Percentiles rank a stretch among this genome's conserved stretches.
Conservation (phyloP, 352 stramenopile species). For the Globisporangium takayamanum region DNA sequence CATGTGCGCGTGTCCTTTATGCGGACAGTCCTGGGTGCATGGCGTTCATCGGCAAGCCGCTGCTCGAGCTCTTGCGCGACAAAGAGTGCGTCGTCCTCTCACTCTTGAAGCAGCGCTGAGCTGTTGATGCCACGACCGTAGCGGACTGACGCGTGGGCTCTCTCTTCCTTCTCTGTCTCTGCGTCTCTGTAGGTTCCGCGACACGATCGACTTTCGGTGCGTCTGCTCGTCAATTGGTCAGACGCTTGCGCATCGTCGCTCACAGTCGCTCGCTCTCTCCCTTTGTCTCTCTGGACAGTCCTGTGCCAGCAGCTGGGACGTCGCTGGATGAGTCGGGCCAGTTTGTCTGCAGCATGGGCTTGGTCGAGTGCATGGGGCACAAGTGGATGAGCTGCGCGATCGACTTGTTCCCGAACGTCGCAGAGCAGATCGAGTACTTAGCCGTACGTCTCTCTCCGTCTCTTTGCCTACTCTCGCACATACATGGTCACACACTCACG, state of each 20-base stretch:
- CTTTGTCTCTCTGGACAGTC: conserved; percentile 13
- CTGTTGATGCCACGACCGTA: neutral
- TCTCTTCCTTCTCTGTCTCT: conserved; percentile 1
- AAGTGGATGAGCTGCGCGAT: conserved; percentile 76
- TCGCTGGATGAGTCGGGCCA: conserved; percentile 44
- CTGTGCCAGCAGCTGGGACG: conserved; percentile 67
- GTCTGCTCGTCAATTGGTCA: neutral
- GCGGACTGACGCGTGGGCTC: neutral
- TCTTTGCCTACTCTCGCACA: neutral
- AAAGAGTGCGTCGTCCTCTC: conserved; percentile 31
- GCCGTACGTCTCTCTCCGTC: conserved; percentile 27
- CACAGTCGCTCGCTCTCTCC: neutral
- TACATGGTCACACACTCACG: no score
- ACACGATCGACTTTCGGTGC: conserved; percentile 60
- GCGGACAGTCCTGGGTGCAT: conserved; percentile 53
- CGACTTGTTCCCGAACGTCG: conserved; percentile 55
- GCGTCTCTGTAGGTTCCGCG: conserved; percentile 40
- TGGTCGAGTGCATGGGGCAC: conserved; percentile 70
- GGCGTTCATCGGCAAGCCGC: conserved; percentile 56
- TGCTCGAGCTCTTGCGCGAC: conserved; percentile 57
- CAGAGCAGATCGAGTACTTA: conserved; percentile 53
- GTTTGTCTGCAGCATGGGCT: conserved; percentile 62
- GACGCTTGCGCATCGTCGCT: neutral
- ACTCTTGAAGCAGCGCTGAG: neutral
- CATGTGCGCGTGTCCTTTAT: neutral